Evolutionary conservation across 768 basidiomycete genomes (phyloP).

Genomic region (Tricholoma hemisulphureum): DNA sequence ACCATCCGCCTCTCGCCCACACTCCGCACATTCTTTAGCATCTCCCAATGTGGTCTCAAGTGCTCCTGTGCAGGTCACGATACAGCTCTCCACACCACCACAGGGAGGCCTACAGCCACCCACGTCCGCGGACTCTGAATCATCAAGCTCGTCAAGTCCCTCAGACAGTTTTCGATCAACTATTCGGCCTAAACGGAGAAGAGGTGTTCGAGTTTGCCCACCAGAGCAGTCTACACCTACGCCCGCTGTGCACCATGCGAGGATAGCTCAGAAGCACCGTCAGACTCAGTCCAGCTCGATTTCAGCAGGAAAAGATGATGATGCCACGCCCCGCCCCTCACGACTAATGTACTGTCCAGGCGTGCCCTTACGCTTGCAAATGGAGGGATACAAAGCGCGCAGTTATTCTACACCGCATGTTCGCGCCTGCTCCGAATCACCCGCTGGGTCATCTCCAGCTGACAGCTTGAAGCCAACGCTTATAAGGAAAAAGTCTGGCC

Average conservation of each 20-base stretch:
- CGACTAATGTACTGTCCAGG: slow-evolving; percentile 42
- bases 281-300: slow-evolving; percentile 6
- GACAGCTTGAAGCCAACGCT: slow-evolving; percentile 40
- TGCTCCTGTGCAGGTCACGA: slow-evolving; percentile 25
- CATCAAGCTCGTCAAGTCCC: slow-evolving; percentile 32
- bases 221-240: slow-evolving; percentile 46
- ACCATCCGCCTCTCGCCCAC: slow-evolving; percentile 29
- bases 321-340: slow-evolving; percentile 29
- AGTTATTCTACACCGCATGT: slow-evolving; percentile 32
- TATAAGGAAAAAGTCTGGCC: slow-evolving; percentile 90
- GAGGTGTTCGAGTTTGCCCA: slow-evolving; percentile 29
- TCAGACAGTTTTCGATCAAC: slow-evolving; percentile 37
- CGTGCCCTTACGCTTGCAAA: slow-evolving; percentile 33
- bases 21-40: slow-evolving; percentile 15
- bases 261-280: slow-evolving; percentile 11
- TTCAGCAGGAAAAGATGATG: slow-evolving; percentile 12
- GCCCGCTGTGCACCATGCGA: slow-evolving; percentile 27
- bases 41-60: slow-evolving; percentile 19
- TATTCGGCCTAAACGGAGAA: slow-evolving; percentile 37
- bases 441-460: slow-evolving; percentile 22
- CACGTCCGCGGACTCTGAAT: slow-evolving; percentile 30
- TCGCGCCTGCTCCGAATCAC: slow-evolving; percentile 21
- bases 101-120: slow-evolving; percentile 2
- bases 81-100: slow-evolving; percentile 30
- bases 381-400: slow-evolving; percentile 25